Base-by-base conservation (phyloP, 176 grass and related monocot genomes). In the Musa troglodytarum region DNA sequence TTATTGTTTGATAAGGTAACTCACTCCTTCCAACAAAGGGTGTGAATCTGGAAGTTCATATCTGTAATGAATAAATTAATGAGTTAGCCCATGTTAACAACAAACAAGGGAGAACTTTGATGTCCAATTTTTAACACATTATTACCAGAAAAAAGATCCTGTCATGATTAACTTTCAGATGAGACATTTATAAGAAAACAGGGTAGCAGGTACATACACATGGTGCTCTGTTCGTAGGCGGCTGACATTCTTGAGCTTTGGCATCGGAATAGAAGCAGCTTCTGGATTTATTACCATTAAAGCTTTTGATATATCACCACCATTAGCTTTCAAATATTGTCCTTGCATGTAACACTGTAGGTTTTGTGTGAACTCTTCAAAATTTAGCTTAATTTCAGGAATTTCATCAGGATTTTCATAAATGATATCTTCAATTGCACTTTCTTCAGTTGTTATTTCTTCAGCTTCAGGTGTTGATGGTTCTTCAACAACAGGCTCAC, bases 21-120 rank as follows among this genome's bases (percentile, higher is more conserved):
- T 97, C 63, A 97, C 94, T 90, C 80, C 52, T 50, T 81, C 69
- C 68, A 91, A 52, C 13, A 97, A 84, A 67, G 81, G 80, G 69
- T 97, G 94, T 34, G 80, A 84, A 93, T 97, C 94, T 83, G 90
- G 94, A 86, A 97, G 76, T 71, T 97, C 90, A 3, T 97, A 97
- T 19, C 94, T 97, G 86, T 63, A 90, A 19, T 19, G 29, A 78
- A 10, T 43, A 55, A 69, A 55, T 17, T 22, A 25, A 8, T 29
- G 66, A 19, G n/a, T 53, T 53, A 53, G 1, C 10, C 34, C 34
- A 43, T 43, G 34, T 43, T 43, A 43, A 43, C 34, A 43, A 43
- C 34, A 6, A 43, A 43, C 34, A 43, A 43, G 34, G 2, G 5
- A 24, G 11, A 14, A 29, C 21, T 0, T 26, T 15, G 5, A 23